Base-by-base conservation (phyloP, 768 basidiomycete species). In the Crucibulum laeve region DNA sequence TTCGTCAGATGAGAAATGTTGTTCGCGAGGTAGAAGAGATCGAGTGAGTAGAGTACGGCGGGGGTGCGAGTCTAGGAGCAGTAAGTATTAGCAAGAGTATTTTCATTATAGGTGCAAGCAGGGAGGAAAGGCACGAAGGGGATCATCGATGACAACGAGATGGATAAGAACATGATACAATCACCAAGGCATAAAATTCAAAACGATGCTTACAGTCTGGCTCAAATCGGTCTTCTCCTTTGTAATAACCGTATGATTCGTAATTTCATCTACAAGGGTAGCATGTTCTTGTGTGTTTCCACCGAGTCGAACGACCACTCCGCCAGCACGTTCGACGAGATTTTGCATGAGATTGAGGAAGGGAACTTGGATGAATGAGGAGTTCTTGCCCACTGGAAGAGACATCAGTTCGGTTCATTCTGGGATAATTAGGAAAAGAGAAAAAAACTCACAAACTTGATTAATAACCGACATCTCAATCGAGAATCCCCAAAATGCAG, bases 321-420 rank as follows among this genome's bases (percentile, higher is more conserved):
- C 59, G 3, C 81, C 82, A 2, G 73, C 73, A 17, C 84, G 72
- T 47, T 74, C 67, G 35, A 65, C 69, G 7, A 87, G 65, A 48
- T 80, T 77, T 10, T 73, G 68, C 63, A 87, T 71, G 33, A 85
- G 66, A 53, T 87, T 86, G 25, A 87, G 70, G 64, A 87, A 84
- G 0, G 77, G 69, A 40, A 80, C 67, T 38, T 71, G 64, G 19
- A 79, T 43, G 35, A 43, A 43, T 6, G 42, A 36, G 7, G 73
- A 70, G 45, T 79, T 79, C 46, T 62, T 67, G 35, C 78, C 79
- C 51, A 79, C 79, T 79, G 44, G 18, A 49, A 36, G 33, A 48
- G 42, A n/a, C n/a, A n/a, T n/a, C n/a, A n/a, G n/a, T n/a, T n/a
- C n/a, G n/a, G n/a, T 38, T 40, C 40, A 24, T 17, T 26, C 35